Base-by-base conservation (phyloP, 176 grass and related monocot genomes). In the Cenchrus fungigraminus region DNA sequence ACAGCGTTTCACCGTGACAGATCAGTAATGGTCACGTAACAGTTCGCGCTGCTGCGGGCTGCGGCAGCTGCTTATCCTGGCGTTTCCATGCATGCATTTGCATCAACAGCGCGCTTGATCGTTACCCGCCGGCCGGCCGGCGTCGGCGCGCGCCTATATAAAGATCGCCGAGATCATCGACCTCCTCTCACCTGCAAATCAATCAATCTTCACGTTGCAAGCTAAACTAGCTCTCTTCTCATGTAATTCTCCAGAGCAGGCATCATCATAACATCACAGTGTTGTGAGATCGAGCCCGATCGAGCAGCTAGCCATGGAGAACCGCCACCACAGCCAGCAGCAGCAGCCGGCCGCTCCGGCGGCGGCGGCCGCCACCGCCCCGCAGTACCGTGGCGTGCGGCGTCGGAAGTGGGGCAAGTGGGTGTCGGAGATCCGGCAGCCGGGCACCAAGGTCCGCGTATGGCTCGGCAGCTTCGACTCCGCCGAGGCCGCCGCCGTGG, bases 381-480 rank as follows among this genome's bases (percentile, higher is more conserved):
- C 87, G 11, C 76, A 76, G 82, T 91, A 91, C 65, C 51, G 89
- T 0, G 92, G 89, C 25, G 89, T 94, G 63, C 19, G 92, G 80
- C 67, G 87, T 77, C 70, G 86, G 42, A 91, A 91, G 53, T 94
- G 92, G 92, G 92, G 92, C 16, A 94, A 91, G 79, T 94, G 92
- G 92, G 92, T 91, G 17, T 94, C 89, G 3, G 92, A 94, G 83
- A 94, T 94, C 86, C 69, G 92, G 19, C 87, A 91, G 56, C 92
- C 92, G 0, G 87, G 92, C 9, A 91, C 87, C 28, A 94, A 91
- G 83, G 68, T 79, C 8, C 76, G 89, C 84, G 86, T 94, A 9
- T 91, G 89, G 92, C 92, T 94, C 12, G 89, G 92, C 11, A 89
- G 84, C 89, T 94, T 91, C 84, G 92, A 91, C 82, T 91, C 92